phyloP scores from a whole-genome alignment of 345 rosid genomes.

The Pseudoturritis turrita region DNA sequence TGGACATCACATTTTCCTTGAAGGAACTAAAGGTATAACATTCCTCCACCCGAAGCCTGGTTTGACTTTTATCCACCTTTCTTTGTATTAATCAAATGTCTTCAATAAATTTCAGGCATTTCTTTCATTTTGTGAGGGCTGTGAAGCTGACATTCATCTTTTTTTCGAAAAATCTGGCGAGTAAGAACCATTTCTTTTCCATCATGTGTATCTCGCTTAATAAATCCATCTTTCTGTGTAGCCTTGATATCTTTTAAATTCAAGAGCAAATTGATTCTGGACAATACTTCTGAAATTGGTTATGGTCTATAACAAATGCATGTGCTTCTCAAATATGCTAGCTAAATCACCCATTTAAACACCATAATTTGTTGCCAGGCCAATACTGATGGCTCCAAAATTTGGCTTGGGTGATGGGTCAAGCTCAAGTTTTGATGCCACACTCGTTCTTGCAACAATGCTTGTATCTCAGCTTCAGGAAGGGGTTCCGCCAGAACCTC shows the following conservation, averaged over 20 bases:
- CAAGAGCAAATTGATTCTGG: neutral
- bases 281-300: neutral
- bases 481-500: constrained; percentile 51
- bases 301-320: neutral
- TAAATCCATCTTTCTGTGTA: neutral
- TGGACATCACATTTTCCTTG: constrained; percentile 85
- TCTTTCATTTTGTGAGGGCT: constrained; percentile 82
- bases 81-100: neutral
- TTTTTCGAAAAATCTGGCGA: constrained; percentile 87
- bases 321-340: neutral
- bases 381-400: constrained; percentile 85
- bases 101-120: constrained; percentile 57
- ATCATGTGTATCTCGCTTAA: neutral
- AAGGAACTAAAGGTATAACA: constrained; percentile 72
- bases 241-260: neutral
- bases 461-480: constrained; percentile 75
- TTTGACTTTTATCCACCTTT: neutral
- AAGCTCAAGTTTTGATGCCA: constrained; percentile 69
- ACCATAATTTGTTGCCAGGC: constrained; percentile 43
- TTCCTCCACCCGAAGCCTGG: constrained; percentile 9
- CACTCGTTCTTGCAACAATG: constrained; percentile 90
- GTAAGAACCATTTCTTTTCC: constrained; percentile 48
- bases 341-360: neutral
- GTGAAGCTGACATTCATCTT: constrained; percentile 82
- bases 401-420: constrained; percentile 74